These are phyloP conservation scores for Verticillium longisporum DNA, from an alignment of 2,329 filamentous ascomycete genomes.

Conservation along the genomic window DNA sequence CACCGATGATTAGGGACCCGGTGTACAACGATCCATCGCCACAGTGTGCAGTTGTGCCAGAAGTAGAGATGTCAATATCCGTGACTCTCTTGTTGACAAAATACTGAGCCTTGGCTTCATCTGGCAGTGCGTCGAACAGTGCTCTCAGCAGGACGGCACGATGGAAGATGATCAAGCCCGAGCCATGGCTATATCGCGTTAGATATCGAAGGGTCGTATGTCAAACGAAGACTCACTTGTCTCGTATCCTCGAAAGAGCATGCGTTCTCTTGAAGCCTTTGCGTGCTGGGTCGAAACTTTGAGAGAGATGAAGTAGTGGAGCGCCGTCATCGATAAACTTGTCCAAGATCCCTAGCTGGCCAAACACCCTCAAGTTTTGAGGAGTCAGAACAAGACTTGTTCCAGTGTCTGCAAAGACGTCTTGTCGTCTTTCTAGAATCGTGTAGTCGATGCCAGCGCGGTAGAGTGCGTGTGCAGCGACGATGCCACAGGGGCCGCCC, in stretches of 20 bases:
- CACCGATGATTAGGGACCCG: constrained; percentile 16
- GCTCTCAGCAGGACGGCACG: constrained; percentile 12
- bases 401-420: constrained; percentile 14
- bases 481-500: too few species aligned
- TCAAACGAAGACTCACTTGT: neutral
- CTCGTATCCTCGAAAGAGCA: neutral
- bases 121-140: constrained; percentile 13
- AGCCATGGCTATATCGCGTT: constrained; percentile 12
- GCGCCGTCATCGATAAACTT: constrained; percentile 10
- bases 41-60: constrained; percentile 19
- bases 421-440: constrained; percentile 23
- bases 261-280: constrained; percentile 12
- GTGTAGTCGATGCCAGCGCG: constrained; percentile 23
- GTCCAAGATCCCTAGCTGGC: constrained; percentile 20
- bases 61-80: constrained; percentile 11
- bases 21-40: constrained; percentile 21
- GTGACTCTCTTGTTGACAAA: constrained; percentile 12
- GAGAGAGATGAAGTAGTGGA: neutral
- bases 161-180: constrained; percentile 15
- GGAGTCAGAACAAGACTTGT: constrained; percentile 17
- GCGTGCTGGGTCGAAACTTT: constrained; percentile 7
- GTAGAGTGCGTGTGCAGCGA: too few species aligned
- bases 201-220: neutral
- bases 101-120: constrained; percentile 8
- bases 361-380: constrained; percentile 16